phyloP scores from a whole-genome alignment of 2,329 filamentous ascomycete genomes.

The Stachybotrys chartarum region DNA sequence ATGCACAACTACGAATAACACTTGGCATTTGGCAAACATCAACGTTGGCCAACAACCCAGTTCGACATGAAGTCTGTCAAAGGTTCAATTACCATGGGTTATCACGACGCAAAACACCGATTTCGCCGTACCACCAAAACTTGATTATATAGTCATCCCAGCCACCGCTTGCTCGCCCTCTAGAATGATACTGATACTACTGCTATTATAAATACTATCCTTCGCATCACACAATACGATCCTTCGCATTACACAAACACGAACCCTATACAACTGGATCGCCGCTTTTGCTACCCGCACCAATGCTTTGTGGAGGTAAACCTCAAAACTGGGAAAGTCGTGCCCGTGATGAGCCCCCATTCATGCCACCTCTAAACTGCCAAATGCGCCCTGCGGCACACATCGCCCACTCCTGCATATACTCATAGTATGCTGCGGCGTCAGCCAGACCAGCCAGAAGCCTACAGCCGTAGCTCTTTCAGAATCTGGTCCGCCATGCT shows the following conservation, averaged over 20 bases:
- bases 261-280: neutral
- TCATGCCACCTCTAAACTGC: too few species aligned
- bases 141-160: neutral
- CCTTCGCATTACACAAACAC: neutral
- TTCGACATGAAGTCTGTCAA: too few species aligned
- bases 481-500: conserved; percentile 96
- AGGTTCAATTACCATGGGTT: too few species aligned
- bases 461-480: conserved; percentile 72
- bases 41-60: too few species aligned
- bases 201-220: neutral
- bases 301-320: neutral
- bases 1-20: too few species aligned
- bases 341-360: too few species aligned
- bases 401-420: too few species aligned
- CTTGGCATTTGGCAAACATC: too few species aligned
- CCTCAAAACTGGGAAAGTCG: neutral
- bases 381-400: too few species aligned
- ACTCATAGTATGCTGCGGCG: too few species aligned
- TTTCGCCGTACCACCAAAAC: too few species aligned
- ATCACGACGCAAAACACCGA: too few species aligned
- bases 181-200: neutral
- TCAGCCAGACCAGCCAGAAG: neutral
- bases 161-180: neutral
- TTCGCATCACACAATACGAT: neutral
- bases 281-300: neutral